Conservation (phyloP, 78 protist genomes). For the Dictyostelium firmibasis region DNA sequence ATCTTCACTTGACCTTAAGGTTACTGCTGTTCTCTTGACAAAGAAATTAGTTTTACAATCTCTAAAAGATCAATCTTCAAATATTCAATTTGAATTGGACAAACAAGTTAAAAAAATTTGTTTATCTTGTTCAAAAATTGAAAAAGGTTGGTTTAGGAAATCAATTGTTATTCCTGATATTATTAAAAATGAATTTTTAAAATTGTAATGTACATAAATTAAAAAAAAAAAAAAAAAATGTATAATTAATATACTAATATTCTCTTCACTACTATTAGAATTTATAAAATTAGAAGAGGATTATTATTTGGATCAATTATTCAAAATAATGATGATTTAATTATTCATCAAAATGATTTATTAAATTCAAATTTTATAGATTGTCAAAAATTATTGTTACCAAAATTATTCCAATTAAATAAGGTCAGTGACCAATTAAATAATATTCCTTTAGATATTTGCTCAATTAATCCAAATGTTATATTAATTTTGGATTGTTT, state of each 20-base stretch:
- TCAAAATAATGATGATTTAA: conserved; percentile 66
- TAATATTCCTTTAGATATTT: conserved; percentile 11
- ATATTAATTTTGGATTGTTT: conserved; percentile 1
- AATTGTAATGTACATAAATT: background rate
- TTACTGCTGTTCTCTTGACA: background rate
- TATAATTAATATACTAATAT: too few species aligned
- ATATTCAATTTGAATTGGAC: conserved; percentile 9
- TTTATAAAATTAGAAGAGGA: conserved; percentile 17
- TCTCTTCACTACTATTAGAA: too few species aligned
- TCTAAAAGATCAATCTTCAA: background rate
- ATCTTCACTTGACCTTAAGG: conserved; percentile 25
- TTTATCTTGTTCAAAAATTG: conserved; percentile 2
- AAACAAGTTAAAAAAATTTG: conserved; percentile 3
- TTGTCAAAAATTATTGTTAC: conserved; percentile 24
- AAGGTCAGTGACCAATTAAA: background rate
- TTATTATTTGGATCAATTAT: conserved; percentile 33
- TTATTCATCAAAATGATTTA: background rate
- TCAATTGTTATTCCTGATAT: conserved; percentile 36
- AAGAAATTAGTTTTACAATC: conserved; percentile 18
- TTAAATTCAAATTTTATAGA: conserved; percentile 18
- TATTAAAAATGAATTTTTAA: conserved; percentile 8
- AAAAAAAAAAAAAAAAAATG: background rate
- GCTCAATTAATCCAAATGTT: background rate
- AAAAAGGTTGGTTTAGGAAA: conserved; percentile 38
- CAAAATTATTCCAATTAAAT: conserved; percentile 18